Conservation (phyloP, 1,284 basidiomycete genomes). For the Puccinia coronata region DNA sequence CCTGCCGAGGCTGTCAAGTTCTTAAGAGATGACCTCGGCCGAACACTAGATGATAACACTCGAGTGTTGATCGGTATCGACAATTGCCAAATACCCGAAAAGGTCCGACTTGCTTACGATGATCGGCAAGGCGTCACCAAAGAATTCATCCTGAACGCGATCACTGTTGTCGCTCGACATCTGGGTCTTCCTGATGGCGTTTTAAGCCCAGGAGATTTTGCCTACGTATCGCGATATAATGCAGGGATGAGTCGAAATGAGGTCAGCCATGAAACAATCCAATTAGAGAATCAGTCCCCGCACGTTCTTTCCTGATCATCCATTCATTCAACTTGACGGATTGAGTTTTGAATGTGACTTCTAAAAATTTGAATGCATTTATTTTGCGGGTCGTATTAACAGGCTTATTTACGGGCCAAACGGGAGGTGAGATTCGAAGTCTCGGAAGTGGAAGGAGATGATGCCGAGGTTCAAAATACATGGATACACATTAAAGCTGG, state of each 20-base stretch:
- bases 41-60: slow-evolving; percentile 65
- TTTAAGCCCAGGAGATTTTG: slow-evolving; percentile 73
- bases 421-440: slow-evolving; percentile 31
- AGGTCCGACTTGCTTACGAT: slow-evolving; percentile 70
- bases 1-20: slow-evolving; percentile 73
- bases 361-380: not conserved
- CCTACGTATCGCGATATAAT: slow-evolving; percentile 81
- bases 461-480: slow-evolving; percentile 46
- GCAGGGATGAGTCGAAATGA: slow-evolving; percentile 60
- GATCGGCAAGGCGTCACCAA: slow-evolving; percentile 68
- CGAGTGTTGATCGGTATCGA: slow-evolving; percentile 76
- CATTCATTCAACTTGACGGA: not conserved
- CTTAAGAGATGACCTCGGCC: slow-evolving; percentile 70
- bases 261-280: slow-evolving; percentile 64
- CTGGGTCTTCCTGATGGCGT: slow-evolving; percentile 59
- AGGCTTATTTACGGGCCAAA: slow-evolving; percentile 45
- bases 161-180: slow-evolving; percentile 64
- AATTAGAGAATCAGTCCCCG: not conserved
- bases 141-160: slow-evolving; percentile 86
- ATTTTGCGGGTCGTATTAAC: too few relatives aligned
- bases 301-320: not conserved
- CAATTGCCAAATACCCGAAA: slow-evolving; percentile 69
- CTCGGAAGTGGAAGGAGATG: slow-evolving; percentile 27
- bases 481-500: slow-evolving; percentile 58
- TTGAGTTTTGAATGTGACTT: not conserved